phyloP scores from a whole-genome alignment of 2,329 filamentous ascomycete species.

The Paraconiothyrium sp. region DNA sequence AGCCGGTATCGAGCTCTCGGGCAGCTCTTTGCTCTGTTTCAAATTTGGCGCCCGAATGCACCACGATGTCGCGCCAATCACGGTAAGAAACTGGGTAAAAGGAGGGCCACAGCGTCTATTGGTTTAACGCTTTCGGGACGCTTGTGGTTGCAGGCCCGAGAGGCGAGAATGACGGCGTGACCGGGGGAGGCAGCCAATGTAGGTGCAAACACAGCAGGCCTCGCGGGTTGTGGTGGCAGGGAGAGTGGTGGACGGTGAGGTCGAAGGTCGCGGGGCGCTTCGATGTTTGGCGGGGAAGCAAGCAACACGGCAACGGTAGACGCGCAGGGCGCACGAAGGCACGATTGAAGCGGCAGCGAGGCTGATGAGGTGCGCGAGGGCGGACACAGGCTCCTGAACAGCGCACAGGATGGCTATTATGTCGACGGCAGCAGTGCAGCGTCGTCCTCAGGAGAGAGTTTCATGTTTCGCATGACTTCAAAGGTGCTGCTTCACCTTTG shows the following conservation, averaged over 20 bases:
- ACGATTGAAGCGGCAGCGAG: slow-evolving; percentile 3
- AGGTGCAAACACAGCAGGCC: slow-evolving; percentile 1
- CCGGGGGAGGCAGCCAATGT: slow-evolving; percentile 31
- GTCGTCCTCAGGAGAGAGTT: slow-evolving; percentile 30
- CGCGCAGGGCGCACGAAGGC: slow-evolving; percentile 11
- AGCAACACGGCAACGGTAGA: slow-evolving; percentile 1
- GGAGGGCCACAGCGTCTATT: slow-evolving; percentile 51
- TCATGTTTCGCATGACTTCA: slow-evolving; percentile 31
- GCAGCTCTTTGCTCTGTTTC: slow-evolving; percentile 39
- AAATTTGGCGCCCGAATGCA: slow-evolving; percentile 49
- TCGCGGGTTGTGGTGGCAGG: slow-evolving; percentile 23
- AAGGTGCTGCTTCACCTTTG: slow-evolving; percentile 18
- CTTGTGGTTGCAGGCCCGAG: slow-evolving; percentile 27
- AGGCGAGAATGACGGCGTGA: slow-evolving; percentile 26
- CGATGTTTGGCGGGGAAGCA: slow-evolving; percentile 27
- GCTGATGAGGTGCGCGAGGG: not conserved
- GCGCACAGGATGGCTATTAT: slow-evolving; percentile 2
- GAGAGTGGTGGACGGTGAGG: slow-evolving; percentile 26
- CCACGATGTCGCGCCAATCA: slow-evolving; percentile 50
- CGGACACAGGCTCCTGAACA: slow-evolving; percentile 1
- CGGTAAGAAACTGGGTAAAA: slow-evolving; percentile 34
- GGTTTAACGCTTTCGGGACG: slow-evolving; percentile 45
- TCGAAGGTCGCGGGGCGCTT: slow-evolving; percentile 37
- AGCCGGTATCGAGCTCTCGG: slow-evolving; percentile 12
- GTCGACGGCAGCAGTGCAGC: slow-evolving; percentile 6